phyloP scores from a whole-genome alignment of 768 basidiomycete species.

The Gymnopilus junonius region DNA sequence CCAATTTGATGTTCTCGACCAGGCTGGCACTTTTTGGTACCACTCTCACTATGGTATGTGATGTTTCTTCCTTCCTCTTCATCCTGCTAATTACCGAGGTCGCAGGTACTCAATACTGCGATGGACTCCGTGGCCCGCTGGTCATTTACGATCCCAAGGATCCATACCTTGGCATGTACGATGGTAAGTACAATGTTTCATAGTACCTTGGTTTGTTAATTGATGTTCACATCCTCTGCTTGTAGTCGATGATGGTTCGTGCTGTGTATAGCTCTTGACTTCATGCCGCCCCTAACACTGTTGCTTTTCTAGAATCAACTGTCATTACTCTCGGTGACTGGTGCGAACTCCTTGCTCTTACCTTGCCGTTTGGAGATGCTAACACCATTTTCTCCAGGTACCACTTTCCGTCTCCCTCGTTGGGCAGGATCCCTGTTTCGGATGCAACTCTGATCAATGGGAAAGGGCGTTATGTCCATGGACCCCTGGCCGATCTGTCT shows the following conservation, averaged over 20 bases:
- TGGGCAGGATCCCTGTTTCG: constrained; percentile 21
- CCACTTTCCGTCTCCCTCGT: constrained; percentile 27
- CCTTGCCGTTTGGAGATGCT: background rate
- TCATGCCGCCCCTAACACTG: background rate
- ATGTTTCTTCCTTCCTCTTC: background rate
- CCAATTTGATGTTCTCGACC: constrained; percentile 23
- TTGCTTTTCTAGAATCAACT: constrained; percentile 30
- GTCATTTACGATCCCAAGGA: constrained; percentile 28
- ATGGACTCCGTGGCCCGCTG: constrained; percentile 49
- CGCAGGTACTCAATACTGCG: constrained; percentile 54
- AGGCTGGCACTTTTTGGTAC: constrained; percentile 51
- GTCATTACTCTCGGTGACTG: constrained; percentile 37
- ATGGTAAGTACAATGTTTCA: background rate
- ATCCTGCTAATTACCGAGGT: background rate
- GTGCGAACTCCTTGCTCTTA: constrained; percentile 23
- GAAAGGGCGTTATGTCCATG: constrained; percentile 47
- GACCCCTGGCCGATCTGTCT: constrained; percentile 42
- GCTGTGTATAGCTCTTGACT: no score
- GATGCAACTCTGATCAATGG: constrained; percentile 59
- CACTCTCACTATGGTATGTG: constrained; percentile 35
- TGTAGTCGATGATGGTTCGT: constrained; percentile 43
- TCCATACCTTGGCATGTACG: constrained; percentile 22
- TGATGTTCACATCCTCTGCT: background rate
- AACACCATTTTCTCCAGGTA: constrained; percentile 38
- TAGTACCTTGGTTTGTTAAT: background rate